These are phyloP conservation scores for Tilletia caries DNA, from an alignment of 1,284 basidiomycete genomes.

Conservation along the genomic window DNA sequence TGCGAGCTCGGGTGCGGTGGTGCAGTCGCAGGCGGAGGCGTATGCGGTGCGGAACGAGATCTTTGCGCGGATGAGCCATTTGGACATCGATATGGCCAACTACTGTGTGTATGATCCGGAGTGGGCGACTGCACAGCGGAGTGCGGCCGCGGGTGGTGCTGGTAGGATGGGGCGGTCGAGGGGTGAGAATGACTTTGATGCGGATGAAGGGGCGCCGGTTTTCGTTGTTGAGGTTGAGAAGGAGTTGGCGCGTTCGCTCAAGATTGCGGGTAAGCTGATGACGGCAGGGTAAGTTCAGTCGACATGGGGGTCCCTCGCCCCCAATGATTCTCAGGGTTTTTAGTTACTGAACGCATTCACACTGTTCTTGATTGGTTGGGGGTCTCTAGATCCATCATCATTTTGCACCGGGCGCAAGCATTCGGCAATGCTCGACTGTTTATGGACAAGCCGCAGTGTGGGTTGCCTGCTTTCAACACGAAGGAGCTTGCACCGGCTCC, in stretches of 20 bases:
- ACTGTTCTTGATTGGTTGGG: too few relatives aligned
- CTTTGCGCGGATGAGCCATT: conserved; percentile 37
- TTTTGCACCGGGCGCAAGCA: conserved; percentile 41
- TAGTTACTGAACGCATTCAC: too few relatives aligned
- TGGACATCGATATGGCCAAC: conserved; percentile 41
- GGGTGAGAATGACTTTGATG: not conserved
- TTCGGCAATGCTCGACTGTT: conserved; percentile 45
- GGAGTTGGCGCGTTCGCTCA: conserved; percentile 22
- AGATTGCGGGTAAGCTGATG: conserved; percentile 42
- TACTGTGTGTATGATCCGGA: conserved; percentile 34
- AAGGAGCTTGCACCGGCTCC: not conserved
- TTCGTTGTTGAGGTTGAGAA: conserved; percentile 3
- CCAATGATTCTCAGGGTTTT: too few relatives aligned
- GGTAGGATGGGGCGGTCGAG: not conserved
- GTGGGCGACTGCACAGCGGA: conserved; percentile 17
- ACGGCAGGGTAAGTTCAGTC: conserved; percentile 26
- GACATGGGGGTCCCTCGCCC: too few relatives aligned
- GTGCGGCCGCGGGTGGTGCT: not conserved
- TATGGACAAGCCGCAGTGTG: conserved; percentile 35
- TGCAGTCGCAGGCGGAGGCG: conserved; percentile 22
- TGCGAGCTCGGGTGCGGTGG: conserved; percentile 25
- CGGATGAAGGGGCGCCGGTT: not conserved
- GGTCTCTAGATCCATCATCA: conserved; percentile 30
- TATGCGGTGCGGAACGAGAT: conserved; percentile 30
- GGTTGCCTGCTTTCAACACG: conserved; percentile 27